Conservation (phyloP, 2,329 filamentous ascomycete species). For the Xylogone sp. region DNA sequence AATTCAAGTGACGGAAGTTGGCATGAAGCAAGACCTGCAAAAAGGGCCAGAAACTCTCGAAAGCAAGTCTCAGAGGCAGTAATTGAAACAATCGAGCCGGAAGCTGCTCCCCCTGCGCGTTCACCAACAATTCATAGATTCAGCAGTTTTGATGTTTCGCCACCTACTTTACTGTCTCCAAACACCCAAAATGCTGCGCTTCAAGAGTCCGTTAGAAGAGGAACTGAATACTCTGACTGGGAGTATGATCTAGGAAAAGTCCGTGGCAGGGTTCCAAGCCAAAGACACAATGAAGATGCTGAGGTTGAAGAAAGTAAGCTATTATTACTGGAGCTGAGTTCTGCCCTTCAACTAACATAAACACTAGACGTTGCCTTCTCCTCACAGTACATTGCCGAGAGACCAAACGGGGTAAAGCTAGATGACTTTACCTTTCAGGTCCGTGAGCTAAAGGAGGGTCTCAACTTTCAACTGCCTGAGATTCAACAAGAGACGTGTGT, state of each 20-base stretch:
- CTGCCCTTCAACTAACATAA: constrained; percentile 1
- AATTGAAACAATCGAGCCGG: not conserved
- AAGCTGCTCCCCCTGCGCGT: not conserved
- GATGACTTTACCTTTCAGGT: constrained; percentile 11
- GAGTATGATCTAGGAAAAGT: constrained; percentile 14
- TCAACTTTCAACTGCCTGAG: constrained; percentile 1
- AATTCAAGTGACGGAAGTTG: not conserved
- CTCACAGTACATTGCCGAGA: constrained; percentile 10
- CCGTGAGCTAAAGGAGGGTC: constrained; percentile 4
- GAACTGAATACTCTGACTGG: constrained; percentile 10
- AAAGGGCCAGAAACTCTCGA: not conserved
- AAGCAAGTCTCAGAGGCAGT: not conserved
- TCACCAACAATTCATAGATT: not conserved
- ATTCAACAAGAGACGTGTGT: not conserved
- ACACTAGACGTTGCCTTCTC: constrained; percentile 20
- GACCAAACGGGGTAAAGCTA: constrained; percentile 9
- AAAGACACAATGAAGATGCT: constrained; percentile 6
- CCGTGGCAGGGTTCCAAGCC: constrained; percentile 3
- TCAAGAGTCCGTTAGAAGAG: not conserved
- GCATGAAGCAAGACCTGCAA: not conserved
- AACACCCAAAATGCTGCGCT: not conserved
- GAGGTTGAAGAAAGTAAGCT: constrained; percentile 18
- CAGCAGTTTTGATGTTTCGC: not conserved
- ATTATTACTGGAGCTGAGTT: no score
- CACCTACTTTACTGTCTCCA: not conserved